Base-by-base conservation (phyloP, 2,329 filamentous ascomycete genomes). In the Bipolaris sorokiniana region DNA sequence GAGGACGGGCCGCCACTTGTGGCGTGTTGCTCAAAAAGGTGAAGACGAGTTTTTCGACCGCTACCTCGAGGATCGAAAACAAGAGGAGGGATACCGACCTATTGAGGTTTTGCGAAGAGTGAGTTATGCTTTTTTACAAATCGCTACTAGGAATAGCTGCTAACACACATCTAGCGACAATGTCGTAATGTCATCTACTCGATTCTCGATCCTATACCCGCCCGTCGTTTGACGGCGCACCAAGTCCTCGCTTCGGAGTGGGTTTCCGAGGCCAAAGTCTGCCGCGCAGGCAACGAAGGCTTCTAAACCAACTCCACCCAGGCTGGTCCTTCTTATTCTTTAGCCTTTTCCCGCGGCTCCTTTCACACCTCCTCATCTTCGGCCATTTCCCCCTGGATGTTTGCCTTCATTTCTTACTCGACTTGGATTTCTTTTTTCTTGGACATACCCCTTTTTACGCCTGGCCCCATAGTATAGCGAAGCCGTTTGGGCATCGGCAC, bases 101-200 rank as follows among this genome's bases (percentile, higher is more conserved):
- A 98, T 99, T 67, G 95, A 99, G 82, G 94, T 92, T 48, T 80
- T 99, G 66, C 92, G 97, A 79, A 86, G 94, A 81, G 94, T 97
- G 86, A 86, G 91, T 83, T 0, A 2, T 4, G 2, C 33, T 18
- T 13, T 34, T 37, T 20, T 16, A 2, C 2, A 18, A 11, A 7
- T 6, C 2, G 34, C 2, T 1, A 16, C 7, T 23, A 5, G 23
- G 2, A 5, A 7, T 58, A 23, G 53, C 61, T 46, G 42, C 66
- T 72, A 64, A 74, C 49, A 31, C 37, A 2, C 3, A 46, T 57
- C 15, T 65, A 98, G 94, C 93, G 93, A 67, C 92, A 94, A 69
- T 99, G 95, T 79, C 90, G 95, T 61, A 99, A 99, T 70, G 95
- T 99, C 70, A 97, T 99, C 74, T 99, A 99, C 80, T 98, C 93